Evolutionary conservation across 495 filamentous ascomycete species (phyloP), one percentile per base, ranked within the genome.

Genomic region (Daldinia grandis): DNA sequence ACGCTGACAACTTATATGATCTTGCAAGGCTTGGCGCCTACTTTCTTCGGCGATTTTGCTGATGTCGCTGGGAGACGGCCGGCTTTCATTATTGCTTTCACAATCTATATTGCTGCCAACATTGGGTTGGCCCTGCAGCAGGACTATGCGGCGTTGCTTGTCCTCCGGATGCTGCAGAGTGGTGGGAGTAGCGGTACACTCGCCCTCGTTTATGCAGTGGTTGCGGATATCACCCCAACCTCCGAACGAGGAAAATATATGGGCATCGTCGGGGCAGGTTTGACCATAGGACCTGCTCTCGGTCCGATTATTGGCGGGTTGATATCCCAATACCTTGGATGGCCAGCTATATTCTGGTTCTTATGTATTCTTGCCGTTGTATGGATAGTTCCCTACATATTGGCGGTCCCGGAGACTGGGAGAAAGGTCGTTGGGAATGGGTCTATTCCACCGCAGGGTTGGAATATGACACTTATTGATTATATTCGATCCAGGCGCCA

Each of bases 291-390:
- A 0, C 86, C 88, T 3, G 80, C 86, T 0, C 62, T 91, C 4
- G 88, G 86, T 1, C 90, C 89, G 0, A 81, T 91, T 0, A 82
- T 93, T 17, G 91, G 91, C 2, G 91, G 91, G 0, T 64, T 92
- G 0, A 78, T 93, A 0, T 79, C 83, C 8, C 82, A 91, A 31
- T 90, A 86, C 27, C 80, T 92, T 0, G 89, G 88, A 0, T 94
- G 91, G 91, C 74, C 87, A 25, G 81, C 85, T 51, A 90, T 92
- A 44, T 95, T 93, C 74, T 93, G 90, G 90, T 92, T 93, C 67
- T 80, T 92, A 30, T 81, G 84, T 51, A 92, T 93, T 47, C 72
- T 88, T 28, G 79, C 82, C 12, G 86, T 80, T 0, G 78, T 79
- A 19, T 87, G 83, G 75, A 76, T 88, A 8, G 69, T 88, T 25